Evolutionary conservation across 805 yeast species (phyloP).

Genomic region (Starmerella floris): DNA sequence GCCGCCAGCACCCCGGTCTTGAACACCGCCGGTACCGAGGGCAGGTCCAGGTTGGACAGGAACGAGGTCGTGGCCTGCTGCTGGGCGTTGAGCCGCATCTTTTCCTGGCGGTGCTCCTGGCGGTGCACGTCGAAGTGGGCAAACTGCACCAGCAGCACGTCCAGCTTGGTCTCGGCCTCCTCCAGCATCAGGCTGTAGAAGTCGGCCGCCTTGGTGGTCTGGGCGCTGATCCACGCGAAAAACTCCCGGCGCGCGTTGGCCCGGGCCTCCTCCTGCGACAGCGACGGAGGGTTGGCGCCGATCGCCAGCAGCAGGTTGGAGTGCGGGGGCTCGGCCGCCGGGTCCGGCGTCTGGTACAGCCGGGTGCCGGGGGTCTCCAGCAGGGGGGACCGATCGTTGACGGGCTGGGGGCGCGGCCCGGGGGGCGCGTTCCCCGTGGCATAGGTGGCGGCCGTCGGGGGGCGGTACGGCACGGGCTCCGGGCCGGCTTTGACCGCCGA

Average conservation of each 20-base stretch:
- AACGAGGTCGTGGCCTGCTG: neutral
- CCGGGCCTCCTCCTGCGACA: slow-evolving; percentile 4
- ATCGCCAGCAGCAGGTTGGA: slow-evolving; percentile 11
- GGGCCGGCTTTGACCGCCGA: neutral
- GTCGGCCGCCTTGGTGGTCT: slow-evolving; percentile 44
- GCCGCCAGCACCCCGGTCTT: neutral
- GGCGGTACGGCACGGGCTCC: neutral
- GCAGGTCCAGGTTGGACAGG: slow-evolving; percentile 14
- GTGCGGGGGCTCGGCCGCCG: neutral
- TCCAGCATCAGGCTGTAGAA: slow-evolving; percentile 52
- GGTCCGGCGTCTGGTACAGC: slow-evolving; percentile 4
- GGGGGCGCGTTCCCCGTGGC: neutral
- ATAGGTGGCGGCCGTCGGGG: too few species aligned
- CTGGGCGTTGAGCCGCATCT: slow-evolving; percentile 1
- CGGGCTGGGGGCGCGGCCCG: neutral
- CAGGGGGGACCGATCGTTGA: slow-evolving; percentile 22
- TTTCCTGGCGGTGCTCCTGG: slow-evolving; percentile 8
- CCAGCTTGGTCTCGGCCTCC: slow-evolving; percentile 45
- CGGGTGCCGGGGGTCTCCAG: slow-evolving; percentile 7
- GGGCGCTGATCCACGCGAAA: slow-evolving; percentile 51
- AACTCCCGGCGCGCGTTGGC: slow-evolving; percentile 37
- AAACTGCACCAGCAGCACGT: slow-evolving; percentile 55
- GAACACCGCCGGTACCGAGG: slow-evolving; percentile 13
- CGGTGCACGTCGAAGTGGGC: slow-evolving; percentile 39
- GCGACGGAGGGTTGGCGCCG: neutral